phyloP scores from a whole-genome alignment of 495 filamentous ascomycete species.

The Xylaria cubensis region DNA sequence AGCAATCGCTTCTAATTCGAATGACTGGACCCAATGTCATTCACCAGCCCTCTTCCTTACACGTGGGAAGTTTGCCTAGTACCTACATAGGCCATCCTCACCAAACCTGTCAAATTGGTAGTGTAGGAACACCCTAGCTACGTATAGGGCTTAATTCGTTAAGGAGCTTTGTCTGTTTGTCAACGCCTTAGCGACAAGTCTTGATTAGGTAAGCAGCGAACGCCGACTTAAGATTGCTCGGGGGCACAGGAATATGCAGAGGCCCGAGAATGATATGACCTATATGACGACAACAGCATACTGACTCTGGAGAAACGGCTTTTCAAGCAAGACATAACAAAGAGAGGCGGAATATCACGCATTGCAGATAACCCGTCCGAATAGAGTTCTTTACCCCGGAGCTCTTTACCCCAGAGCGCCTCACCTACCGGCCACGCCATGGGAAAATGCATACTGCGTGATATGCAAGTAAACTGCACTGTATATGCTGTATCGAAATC shows the following conservation, averaged over 20 bases:
- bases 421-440: neutral
- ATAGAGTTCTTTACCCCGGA: neutral
- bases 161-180: neutral
- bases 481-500: neutral
- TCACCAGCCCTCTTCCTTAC: neutral
- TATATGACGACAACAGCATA: neutral
- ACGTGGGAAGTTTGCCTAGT: conserved; percentile 14
- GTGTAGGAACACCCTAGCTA: neutral
- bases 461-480: neutral
- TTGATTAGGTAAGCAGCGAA: neutral
- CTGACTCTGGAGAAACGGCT: neutral
- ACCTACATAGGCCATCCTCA: neutral
- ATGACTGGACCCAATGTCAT: neutral
- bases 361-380: neutral
- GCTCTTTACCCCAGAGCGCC: too few relatives aligned
- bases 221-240: conserved; percentile 18
- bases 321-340: neutral
- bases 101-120: neutral
- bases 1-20: conserved; percentile 22
- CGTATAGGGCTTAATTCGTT: neutral
- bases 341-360: neutral
- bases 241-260: conserved; percentile 9
- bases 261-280: conserved; percentile 3
- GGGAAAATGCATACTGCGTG: neutral
- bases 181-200: neutral